Evolutionary conservation across 345 rosid species (phyloP), one percentile per base, ranked within the genome.

Genomic region (Salix arbutifolia): DNA sequence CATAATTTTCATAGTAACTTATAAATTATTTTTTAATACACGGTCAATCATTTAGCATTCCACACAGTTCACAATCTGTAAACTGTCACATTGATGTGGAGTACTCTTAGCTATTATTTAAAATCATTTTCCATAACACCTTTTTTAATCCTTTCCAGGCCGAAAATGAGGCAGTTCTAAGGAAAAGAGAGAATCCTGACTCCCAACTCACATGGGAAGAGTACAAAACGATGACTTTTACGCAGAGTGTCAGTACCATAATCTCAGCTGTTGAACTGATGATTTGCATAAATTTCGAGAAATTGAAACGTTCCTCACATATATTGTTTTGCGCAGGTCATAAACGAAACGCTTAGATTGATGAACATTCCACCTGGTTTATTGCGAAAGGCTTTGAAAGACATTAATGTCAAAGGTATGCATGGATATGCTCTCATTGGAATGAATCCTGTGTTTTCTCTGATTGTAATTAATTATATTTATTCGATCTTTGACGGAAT

Each of bases 371-470:
- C 61, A 25, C 65, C 74, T 52, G 74, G 74, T n/a, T 19, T 71
- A 18, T 33, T 53, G 65, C 62, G 65, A 13, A 71, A 71, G 60
- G 44, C 65, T 8, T 30, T 52, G 30, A 71, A 71, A 19, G 74
- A 71, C 53, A 71, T 71, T 52, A 13, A 53, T 8, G 42, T 71
- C 44, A 71, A 71, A 19, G 65, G 74, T 71, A 66, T 35, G 46
- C 13, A 8, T 26, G 13, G 1, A 50, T 10, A n/a, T 9, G 46
- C 28, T 58, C 62, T 23, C 25, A 21, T 21, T 21, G 60, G 25
- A 53, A 53, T 53, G 11, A 11, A 40, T 40, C 46, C 46, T 53
- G 21, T 53, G 9, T 1, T 19, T 52, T 52, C n/a, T 56, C 28
- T 3, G 62, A 8, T 9, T 56, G 23, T 4, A 53, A n/a, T 40